Conservation (phyloP, 2,329 filamentous ascomycete genomes). For the Plectosphaerella plurivora region DNA sequence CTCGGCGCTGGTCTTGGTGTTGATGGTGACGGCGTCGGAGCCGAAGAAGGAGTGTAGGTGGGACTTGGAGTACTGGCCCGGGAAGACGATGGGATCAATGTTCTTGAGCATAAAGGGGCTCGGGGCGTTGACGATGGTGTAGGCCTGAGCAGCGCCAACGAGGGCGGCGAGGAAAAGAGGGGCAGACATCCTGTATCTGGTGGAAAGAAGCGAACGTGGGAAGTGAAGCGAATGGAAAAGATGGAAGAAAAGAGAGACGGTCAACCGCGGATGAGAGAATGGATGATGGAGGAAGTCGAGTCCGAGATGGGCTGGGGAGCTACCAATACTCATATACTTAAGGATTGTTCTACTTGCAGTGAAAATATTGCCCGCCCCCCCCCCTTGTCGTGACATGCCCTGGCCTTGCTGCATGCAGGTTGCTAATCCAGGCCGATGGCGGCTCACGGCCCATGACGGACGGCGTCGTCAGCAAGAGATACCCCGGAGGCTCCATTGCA, state of each 20-base stretch:
- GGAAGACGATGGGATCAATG: slow-evolving; percentile 26
- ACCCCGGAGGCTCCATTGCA: too few species aligned
- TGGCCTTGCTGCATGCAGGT: too few species aligned
- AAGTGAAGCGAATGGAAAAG: slow-evolving; percentile 1
- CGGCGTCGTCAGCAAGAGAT: too few species aligned
- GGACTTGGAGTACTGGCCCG: slow-evolving; percentile 22
- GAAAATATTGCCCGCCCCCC: too few species aligned
- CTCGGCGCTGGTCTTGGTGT: slow-evolving; percentile 24
- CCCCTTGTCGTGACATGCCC: too few species aligned
- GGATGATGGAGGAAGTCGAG: too few species aligned
- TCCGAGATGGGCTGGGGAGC: too few species aligned
- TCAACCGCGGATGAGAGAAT: background rate
- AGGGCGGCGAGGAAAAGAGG: slow-evolving; percentile 10
- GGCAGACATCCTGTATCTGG: slow-evolving; percentile 11
- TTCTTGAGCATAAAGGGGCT: slow-evolving; percentile 26
- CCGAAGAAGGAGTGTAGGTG: slow-evolving; percentile 31
- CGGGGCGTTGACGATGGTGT: slow-evolving; percentile 16
- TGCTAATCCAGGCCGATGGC: too few species aligned
- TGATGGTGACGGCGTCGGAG: slow-evolving; percentile 24
- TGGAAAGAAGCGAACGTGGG: background rate
- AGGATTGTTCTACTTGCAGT: too few species aligned
- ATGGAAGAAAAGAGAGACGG: background rate
- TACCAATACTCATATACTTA: too few species aligned
- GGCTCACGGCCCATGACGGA: too few species aligned
- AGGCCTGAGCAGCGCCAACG: slow-evolving; percentile 14